A percentile compares a stretch with the other conserved stretches of the same genome.
Evolutionary conservation across 2,329 filamentous ascomycete genomes (phyloP).

Genomic region (Dendrostoma leiphaemia): DNA sequence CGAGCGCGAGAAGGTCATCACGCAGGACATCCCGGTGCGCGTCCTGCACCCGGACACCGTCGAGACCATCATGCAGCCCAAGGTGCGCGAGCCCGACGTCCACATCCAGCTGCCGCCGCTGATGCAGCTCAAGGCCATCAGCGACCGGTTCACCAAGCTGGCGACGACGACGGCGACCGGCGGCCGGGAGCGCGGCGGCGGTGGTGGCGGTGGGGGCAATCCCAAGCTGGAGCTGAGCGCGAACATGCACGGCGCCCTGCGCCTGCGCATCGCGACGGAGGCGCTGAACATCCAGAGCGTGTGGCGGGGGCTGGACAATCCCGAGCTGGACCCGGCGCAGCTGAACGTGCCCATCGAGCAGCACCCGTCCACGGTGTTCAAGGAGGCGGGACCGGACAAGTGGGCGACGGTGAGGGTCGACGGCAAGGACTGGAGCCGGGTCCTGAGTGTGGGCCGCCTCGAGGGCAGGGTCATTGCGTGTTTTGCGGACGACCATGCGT

Average conservation of each 20-base stretch:
- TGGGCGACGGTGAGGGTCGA: constrained; percentile 93
- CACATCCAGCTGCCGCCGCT: constrained; percentile 88
- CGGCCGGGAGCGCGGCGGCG: not conserved
- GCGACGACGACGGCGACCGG: constrained; percentile 39
- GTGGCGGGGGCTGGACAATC: constrained; percentile 85
- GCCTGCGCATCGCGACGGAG: constrained; percentile 78
- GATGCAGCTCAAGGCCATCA: constrained; percentile 87
- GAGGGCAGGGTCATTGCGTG: constrained; percentile 93
- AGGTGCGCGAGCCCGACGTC: constrained; percentile 86
- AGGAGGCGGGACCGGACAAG: constrained; percentile 70
- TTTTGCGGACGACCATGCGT: constrained; percentile 74
- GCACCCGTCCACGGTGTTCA: constrained; percentile 79
- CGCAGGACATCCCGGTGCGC: constrained; percentile 92
- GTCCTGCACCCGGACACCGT: constrained; percentile 81
- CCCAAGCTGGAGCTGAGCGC: constrained; percentile 83
- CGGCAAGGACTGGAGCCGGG: constrained; percentile 88
- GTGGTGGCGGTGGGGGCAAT: constrained; percentile 23
- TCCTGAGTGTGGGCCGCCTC: constrained; percentile 87
- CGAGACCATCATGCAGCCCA: constrained; percentile 91
- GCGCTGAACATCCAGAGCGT: constrained; percentile 79
- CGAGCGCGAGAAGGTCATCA: constrained; percentile 87
- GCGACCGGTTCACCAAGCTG: constrained; percentile 90
- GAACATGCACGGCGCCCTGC: constrained; percentile 90
- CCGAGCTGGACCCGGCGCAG: constrained; percentile 77
- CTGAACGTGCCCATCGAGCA: constrained; percentile 70